Conservation (phyloP, 2,329 filamentous ascomycete genomes). For the Fusarium albidum region DNA sequence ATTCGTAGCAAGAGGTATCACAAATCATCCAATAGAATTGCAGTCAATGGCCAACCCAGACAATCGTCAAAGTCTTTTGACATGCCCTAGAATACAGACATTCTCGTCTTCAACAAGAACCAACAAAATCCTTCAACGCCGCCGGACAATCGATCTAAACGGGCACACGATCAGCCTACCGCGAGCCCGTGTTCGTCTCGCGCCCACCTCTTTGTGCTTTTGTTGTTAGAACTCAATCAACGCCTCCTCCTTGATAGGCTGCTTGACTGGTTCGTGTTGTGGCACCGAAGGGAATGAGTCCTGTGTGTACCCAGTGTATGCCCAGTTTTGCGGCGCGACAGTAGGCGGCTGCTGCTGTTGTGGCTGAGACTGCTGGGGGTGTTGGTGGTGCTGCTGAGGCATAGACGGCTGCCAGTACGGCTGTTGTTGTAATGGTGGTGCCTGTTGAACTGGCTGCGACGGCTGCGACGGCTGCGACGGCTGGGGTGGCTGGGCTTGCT, state of each 20-base stretch:
- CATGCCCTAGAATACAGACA: constrained; percentile 11
- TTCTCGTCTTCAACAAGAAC: constrained; percentile 19
- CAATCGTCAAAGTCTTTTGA: background rate
- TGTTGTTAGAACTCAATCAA: constrained; percentile 78
- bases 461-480: constrained; percentile 39
- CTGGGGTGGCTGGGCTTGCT: constrained; percentile 39
- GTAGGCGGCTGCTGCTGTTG: constrained; percentile 24
- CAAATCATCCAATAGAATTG: constrained; percentile 5
- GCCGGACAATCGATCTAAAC: constrained; percentile 5
- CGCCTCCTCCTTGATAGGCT: constrained; percentile 74
- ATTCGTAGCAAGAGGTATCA: constrained; percentile 6
- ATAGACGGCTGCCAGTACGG: constrained; percentile 48
- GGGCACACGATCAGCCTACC: background rate
- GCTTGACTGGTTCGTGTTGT: constrained; percentile 50
- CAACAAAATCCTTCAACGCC: constrained; percentile 23
- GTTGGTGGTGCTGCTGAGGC: constrained; percentile 43
- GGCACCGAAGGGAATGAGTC: constrained; percentile 71
- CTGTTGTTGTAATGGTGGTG: constrained; percentile 44
- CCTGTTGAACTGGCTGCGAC: constrained; percentile 44
- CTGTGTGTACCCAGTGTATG: constrained; percentile 62
- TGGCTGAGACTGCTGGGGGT: too few relatives aligned
- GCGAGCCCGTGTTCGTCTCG: background rate
- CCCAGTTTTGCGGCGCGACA: constrained; percentile 51
- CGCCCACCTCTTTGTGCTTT: background rate
- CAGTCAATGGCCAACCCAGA: constrained; percentile 7